These are phyloP conservation scores for Hyparrhenia diplandra DNA, from an alignment of 176 grass and related monocot genomes.

Conservation along the genomic window DNA sequence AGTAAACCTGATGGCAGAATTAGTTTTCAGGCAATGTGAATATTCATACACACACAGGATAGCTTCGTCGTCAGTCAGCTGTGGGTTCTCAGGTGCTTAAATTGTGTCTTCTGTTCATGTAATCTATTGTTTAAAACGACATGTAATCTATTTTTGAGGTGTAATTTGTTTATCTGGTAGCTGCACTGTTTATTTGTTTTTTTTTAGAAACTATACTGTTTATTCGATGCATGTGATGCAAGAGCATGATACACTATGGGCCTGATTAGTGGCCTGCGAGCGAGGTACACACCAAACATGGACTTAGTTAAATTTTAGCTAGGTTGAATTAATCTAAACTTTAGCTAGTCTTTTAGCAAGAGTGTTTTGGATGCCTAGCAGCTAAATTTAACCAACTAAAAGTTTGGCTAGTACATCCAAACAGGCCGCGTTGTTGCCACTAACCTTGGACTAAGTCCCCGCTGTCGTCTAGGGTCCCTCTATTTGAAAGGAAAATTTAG, in stretches of 20 bases:
- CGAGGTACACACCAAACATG: too few relatives aligned
- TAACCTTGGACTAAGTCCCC: background rate
- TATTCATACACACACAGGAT: conserved; percentile 17
- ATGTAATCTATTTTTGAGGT: background rate
- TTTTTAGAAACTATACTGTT: too few relatives aligned
- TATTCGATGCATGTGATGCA: background rate
- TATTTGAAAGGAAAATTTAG: background rate
- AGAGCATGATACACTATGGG: background rate
- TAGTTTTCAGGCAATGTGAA: conserved; percentile 38
- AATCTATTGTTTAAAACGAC: background rate
- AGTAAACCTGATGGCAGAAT: background rate
- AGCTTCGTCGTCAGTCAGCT: background rate
- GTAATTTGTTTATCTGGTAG: background rate
- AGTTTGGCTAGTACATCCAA: too few relatives aligned
- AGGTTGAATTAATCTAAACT: too few relatives aligned
- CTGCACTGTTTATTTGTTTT: background rate
- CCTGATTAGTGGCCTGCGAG: too few relatives aligned
- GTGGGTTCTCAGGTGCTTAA: background rate
- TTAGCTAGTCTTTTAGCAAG: too few relatives aligned
- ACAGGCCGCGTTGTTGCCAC: too few relatives aligned
- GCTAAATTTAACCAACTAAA: too few relatives aligned
- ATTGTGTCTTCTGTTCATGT: background rate
- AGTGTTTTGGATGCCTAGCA: too few relatives aligned
- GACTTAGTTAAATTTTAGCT: too few relatives aligned
- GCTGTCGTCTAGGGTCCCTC: too few relatives aligned